Percentiles rank a stretch among this genome's conserved stretches.
Evolutionary conservation across 202 grass and related monocot species (phyloP).

Genomic region (Digitaria exilis): DNA sequence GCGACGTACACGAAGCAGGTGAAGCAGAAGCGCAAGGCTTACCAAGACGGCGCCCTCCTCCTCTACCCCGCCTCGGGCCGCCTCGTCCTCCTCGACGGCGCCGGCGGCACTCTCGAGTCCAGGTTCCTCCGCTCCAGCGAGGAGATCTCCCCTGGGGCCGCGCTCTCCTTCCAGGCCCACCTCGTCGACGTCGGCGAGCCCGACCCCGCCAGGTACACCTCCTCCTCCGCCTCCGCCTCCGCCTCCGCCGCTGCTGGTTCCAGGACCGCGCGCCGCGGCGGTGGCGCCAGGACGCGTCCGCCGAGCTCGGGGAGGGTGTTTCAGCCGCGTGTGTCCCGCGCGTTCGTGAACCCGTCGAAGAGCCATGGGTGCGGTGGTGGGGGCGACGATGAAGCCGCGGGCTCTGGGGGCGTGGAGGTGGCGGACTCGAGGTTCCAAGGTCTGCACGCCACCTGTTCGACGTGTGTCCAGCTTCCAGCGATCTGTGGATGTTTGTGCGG

Average conservation of each 20-base stretch:
- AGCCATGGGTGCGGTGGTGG: background rate
- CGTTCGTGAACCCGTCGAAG: conserved; percentile 27
- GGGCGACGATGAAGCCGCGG: conserved; percentile 5
- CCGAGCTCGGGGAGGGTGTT: conserved; percentile 3
- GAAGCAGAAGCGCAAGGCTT: conserved; percentile 89
- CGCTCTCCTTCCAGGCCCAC: conserved; percentile 61
- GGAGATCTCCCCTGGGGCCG: conserved; percentile 41
- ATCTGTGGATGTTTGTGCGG: background rate
- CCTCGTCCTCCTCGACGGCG: conserved; percentile 68
- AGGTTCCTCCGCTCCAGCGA: conserved; percentile 57
- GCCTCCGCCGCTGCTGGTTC: background rate
- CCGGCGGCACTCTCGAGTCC: conserved; percentile 64
- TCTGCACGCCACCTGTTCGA: conserved; percentile 39
- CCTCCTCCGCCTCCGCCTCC: too few species aligned
- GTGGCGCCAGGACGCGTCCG: conserved; percentile 14
- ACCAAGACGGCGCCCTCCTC: conserved; percentile 71
- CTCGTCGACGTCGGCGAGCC: conserved; percentile 73
- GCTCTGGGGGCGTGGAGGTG: background rate
- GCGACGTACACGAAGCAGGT: conserved; percentile 87
- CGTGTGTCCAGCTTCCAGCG: background rate
- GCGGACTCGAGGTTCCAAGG: conserved; percentile 34
- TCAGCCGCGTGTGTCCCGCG: background rate
- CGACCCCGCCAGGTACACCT: conserved; percentile 1
- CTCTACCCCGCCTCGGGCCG: conserved; percentile 43
- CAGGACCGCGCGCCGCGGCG: conserved; percentile 19